Evolutionary conservation across 106 monocot species (phyloP), one percentile per base, ranked within the genome.

Genomic region (Amphibolis antarctica): DNA sequence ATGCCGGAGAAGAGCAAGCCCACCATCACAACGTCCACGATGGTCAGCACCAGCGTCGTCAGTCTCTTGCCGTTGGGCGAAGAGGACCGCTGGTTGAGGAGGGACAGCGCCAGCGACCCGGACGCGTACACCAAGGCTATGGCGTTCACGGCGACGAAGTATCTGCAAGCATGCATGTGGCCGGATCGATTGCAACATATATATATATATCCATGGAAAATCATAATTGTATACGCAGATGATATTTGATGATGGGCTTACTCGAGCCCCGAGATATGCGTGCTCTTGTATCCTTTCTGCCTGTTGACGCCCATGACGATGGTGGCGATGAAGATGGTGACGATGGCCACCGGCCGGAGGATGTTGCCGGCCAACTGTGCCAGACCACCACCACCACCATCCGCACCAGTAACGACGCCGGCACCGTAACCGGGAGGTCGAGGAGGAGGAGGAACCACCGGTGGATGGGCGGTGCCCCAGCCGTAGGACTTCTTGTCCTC

Each of bases 1-100:
- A 55, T 69, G 53, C 73, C 74, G 9, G 84, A 82, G 68, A 85
- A 85, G 59, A 89, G 79, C 17, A 89, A 51, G 6, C 60, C 74
- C 54, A 85, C 43, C 69, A 69, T 64, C 11, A 50, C 64, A 54
- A 76, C 1, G 49, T 76, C 75, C 2, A 21, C 46, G 17, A 76
- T 55, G 57, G 63, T 6, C 19, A 76, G 1, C 17, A 46, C 14
- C 29, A 69, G 51, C 9, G n/a, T 42, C 44, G 65, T n/a, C n/a
- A 18, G 21, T n/a, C 49, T 23, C 25, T 29, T 7, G 50, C 17
- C 22, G 17, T n/a, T n/a, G n/a, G n/a, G n/a, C n/a, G n/a, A n/a
- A n/a, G n/a, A 10, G 3, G 21, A 50, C 1, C 42, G 17, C 14
- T 29, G 46, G 12, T 11, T 69, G 5, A 26, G 10, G 29, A 68